phyloP scores from a whole-genome alignment of 1,284 basidiomycete genomes.

The Gymnopus androsaceus region DNA sequence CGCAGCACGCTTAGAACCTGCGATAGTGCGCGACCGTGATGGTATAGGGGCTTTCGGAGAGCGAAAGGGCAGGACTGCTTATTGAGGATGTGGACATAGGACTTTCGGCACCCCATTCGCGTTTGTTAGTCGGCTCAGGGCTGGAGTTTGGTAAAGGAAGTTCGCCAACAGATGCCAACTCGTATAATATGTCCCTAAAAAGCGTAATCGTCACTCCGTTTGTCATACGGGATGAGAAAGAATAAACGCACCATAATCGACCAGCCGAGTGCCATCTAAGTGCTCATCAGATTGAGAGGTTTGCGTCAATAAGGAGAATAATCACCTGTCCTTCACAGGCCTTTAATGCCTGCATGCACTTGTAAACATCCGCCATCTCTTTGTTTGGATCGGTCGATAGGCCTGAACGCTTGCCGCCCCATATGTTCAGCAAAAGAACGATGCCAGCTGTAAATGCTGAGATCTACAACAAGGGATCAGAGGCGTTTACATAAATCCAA shows the following conservation, averaged over 20 bases:
- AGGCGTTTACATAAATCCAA: constrained; percentile 16
- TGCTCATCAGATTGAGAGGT: not conserved
- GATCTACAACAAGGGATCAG: constrained; percentile 29
- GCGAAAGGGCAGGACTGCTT: not conserved
- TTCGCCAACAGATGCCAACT: constrained; percentile 67
- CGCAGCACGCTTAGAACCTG: constrained; percentile 6
- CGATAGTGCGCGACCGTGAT: not conserved
- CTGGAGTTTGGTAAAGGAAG: constrained; percentile 59
- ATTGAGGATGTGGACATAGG: constrained; percentile 21
- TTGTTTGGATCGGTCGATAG: constrained; percentile 54
- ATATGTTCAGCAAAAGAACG: constrained; percentile 73
- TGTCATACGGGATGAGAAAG: not conserved
- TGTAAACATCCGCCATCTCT: constrained; percentile 71
- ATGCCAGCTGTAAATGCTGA: constrained; percentile 64
- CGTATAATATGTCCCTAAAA: constrained; percentile 65
- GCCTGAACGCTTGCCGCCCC: constrained; percentile 68
- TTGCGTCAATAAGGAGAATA: not conserved
- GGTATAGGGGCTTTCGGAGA: not conserved
- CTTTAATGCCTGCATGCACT: constrained; percentile 65
- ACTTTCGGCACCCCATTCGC: constrained; percentile 60
- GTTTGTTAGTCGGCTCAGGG: constrained; percentile 53
- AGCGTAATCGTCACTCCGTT: not conserved
- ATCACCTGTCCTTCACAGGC: constrained; percentile 51
- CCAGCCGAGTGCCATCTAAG: constrained; percentile 51
- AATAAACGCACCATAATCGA: constrained; percentile 38